Evolutionary conservation across 257 asterid species (phyloP).

Genomic region (Galeopsis tetrahit): DNA sequence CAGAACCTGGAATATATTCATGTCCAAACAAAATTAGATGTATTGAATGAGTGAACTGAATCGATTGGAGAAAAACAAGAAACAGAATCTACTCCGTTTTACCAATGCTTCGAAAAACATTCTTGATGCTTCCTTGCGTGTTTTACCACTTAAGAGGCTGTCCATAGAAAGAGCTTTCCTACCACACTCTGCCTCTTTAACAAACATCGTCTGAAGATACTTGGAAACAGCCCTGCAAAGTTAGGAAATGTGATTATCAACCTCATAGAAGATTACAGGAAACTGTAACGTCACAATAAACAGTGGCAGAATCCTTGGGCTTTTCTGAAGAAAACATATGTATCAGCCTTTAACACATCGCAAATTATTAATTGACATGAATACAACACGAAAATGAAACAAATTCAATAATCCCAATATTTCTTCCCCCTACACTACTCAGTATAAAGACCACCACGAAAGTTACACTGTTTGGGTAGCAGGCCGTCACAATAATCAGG

Average conservation of each 20-base stretch:
- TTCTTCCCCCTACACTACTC: neutral
- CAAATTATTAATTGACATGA: neutral
- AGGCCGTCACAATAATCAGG: neutral
- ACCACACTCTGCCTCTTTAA: slow-evolving; percentile 68
- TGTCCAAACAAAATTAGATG: neutral
- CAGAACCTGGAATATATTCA: slow-evolving; percentile 48
- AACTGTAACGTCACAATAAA: neutral
- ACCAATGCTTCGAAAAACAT: slow-evolving; percentile 97
- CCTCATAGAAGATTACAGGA: neutral
- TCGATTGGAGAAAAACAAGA: too few relatives aligned
- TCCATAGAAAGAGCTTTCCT: slow-evolving; percentile 66
- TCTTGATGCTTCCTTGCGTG: slow-evolving; percentile 96
- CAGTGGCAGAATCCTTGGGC: neutral
- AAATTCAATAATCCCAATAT: neutral
- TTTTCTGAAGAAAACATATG: neutral
- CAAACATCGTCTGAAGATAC: slow-evolving; percentile 75
- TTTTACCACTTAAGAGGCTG: slow-evolving; percentile 70
- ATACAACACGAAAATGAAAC: neutral
- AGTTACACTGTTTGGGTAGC: neutral
- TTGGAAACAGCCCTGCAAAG: slow-evolving; percentile 84
- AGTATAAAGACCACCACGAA: neutral
- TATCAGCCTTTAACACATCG: neutral
- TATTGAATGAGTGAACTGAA: neutral
- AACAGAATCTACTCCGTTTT: too few relatives aligned
- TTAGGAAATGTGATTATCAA: neutral